Evolutionary conservation across 345 rosid species (phyloP).

Genomic region (Cochlearia excelsa): DNA sequence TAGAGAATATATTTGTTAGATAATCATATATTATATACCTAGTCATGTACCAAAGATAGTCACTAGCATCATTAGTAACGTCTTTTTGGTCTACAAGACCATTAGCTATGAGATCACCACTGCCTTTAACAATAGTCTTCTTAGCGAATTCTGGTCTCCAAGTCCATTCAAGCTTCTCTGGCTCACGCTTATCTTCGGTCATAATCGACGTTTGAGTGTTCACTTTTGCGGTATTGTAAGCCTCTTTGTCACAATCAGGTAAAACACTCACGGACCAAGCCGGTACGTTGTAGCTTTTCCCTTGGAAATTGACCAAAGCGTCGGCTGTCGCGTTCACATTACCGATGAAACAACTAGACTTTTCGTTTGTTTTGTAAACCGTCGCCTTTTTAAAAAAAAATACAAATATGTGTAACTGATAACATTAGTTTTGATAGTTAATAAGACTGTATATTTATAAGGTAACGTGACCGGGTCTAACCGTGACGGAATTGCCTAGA

Average conservation of each 20-base stretch:
- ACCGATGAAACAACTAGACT: conserved; percentile 53
- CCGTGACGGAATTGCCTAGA: conserved; percentile 43
- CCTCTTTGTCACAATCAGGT: conserved; percentile 55
- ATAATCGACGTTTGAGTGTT: conserved; percentile 52
- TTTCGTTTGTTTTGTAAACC: conserved; percentile 34
- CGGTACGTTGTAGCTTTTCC: conserved; percentile 42
- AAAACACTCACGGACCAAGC: conserved; percentile 76
- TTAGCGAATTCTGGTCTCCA: conserved; percentile 58
- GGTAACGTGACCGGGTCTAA: conserved; percentile 16
- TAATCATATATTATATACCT: conserved; percentile 38
- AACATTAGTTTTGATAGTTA: not conserved
- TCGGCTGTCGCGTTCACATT: conserved; percentile 46
- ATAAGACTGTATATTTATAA: not conserved
- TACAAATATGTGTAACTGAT: not conserved
- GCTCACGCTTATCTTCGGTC: conserved; percentile 39
- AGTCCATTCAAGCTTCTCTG: conserved; percentile 42
- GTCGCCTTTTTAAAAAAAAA: conserved; percentile 42
- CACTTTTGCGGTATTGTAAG: conserved; percentile 67
- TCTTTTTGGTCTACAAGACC: conserved; percentile 57
- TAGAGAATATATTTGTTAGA: not conserved
- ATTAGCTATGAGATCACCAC: conserved; percentile 32
- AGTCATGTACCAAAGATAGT: conserved; percentile 73
- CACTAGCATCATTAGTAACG: conserved; percentile 46
- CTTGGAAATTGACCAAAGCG: conserved; percentile 47
- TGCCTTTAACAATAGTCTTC: conserved; percentile 33